These are phyloP conservation scores for Bruguiera parviflora DNA, from an alignment of 345 rosid species.

Conservation along the genomic window DNA sequence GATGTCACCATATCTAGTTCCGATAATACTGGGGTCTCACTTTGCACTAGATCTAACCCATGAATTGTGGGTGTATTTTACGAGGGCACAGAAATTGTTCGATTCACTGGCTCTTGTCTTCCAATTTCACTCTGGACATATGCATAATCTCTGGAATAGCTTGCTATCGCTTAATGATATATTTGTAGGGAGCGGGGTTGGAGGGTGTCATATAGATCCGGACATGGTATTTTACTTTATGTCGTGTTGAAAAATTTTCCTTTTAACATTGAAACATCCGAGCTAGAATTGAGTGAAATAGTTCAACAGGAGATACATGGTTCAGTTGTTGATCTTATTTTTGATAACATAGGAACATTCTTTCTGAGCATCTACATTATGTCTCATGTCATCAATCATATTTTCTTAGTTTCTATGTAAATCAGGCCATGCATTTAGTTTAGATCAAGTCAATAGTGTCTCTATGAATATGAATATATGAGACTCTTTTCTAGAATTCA, in stretches of 20 bases:
- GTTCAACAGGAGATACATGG: conserved; percentile 85
- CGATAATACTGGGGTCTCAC: too few relatives aligned
- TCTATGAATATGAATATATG: background rate
- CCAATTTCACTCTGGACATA: background rate
- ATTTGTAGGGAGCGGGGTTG: background rate
- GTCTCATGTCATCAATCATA: background rate
- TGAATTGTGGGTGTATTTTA: background rate
- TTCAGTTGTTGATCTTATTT: conserved; percentile 71
- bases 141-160: background rate
- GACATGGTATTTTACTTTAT: background rate
- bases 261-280: conserved; percentile 4
- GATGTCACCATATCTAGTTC: too few relatives aligned
- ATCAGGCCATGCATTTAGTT: background rate
- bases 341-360: background rate
- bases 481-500: background rate
- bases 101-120: background rate
- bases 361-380: background rate
- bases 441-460: background rate
- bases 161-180: background rate
- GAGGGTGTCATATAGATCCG: background rate
- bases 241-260: background rate
- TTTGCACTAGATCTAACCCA: conserved; percentile 24
- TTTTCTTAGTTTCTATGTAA: background rate
- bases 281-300: conserved; percentile 12
- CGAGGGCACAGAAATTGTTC: background rate